A percentile compares a stretch with the other conserved stretches of the same genome.
These are phyloP conservation scores for Chamaecrista fasciculata DNA, from an alignment of 306 rosid genomes.

Conservation along the genomic window DNA sequence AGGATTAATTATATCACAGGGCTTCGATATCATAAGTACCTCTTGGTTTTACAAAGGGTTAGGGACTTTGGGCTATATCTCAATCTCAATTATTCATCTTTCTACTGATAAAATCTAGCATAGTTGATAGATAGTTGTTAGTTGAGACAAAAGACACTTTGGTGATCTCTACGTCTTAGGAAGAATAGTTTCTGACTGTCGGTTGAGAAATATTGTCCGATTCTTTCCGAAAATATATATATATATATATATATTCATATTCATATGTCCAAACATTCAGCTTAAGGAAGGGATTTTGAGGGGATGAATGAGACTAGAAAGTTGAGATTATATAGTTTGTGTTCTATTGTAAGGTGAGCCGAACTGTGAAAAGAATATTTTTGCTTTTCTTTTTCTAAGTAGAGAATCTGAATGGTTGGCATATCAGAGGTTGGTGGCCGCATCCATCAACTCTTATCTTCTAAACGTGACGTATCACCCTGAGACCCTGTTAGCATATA, in stretches of 20 bases:
- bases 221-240: too few relatives aligned
- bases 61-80: not conserved
- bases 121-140: too few relatives aligned
- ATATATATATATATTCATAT: not conserved
- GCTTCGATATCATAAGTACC: not conserved
- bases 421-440: too few relatives aligned
- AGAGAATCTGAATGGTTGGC: not conserved
- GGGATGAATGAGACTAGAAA: not conserved
- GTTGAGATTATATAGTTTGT: not conserved
- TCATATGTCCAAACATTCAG: not conserved
- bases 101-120: too few relatives aligned
- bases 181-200: too few relatives aligned
- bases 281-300: not conserved
- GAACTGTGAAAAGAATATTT: not conserved
- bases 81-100: too few relatives aligned
- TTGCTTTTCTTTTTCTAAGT: not conserved
- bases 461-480: too few relatives aligned
- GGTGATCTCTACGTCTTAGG: too few relatives aligned
- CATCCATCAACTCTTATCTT: too few relatives aligned
- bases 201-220: too few relatives aligned
- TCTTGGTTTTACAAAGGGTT: conserved; percentile 5
- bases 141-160: too few relatives aligned
- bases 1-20: not conserved
- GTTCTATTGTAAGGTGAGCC: not conserved
- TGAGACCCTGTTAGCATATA: not conserved